Base-by-base conservation (phyloP, 108 stramenopile species). In the Pseudonitzschia delicatissima region DNA sequence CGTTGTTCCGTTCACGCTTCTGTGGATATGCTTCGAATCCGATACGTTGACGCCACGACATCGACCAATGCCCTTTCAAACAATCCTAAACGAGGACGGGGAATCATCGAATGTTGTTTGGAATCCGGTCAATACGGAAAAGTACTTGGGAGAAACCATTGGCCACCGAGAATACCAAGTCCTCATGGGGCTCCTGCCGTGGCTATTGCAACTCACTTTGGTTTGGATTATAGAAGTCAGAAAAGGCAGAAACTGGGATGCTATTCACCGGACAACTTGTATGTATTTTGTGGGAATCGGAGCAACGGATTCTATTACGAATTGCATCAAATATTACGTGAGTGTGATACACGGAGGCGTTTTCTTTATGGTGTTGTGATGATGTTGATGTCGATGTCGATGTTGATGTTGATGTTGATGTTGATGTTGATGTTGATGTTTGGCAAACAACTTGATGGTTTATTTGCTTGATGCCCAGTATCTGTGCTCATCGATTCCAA, bases 251-350 rank as follows among this genome's bases (percentile, higher is more conserved):
- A 51, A 31, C 50, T 9, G 60, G 60, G 60, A 61, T 18, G 60
- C 20, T 5, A 11, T 64, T 4, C 85, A 82, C 48, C 32, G 34
- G 17, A 73, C 77, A 20, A 18, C 67, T 0, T 86, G 85, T 57
- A 68, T 68, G 17, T 80, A 81, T 23, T 55, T 71, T 31, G 23
- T 68, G 8, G 76, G 67, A 5, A 13, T 82, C 57, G 83, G 71
- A 15, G 13, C 61, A 2, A 82, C 78, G 15, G 12, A 48, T 7
- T 18, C 75, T 9, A 28, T 78, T 0, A 82, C 81, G 0, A 68
- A 77, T 35, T 39, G 31, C 42, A 32, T 81, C n/a, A 88, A 88
- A 55, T 33, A 49, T 17, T 84, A 85, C 50, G 69, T 68, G 42
- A 44, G 42, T 44, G 6, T n/a, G n/a, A n/a, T n/a, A n/a, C n/a